Conservation (phyloP, 805 yeast genomes). For the Ogataea dorogensis region DNA sequence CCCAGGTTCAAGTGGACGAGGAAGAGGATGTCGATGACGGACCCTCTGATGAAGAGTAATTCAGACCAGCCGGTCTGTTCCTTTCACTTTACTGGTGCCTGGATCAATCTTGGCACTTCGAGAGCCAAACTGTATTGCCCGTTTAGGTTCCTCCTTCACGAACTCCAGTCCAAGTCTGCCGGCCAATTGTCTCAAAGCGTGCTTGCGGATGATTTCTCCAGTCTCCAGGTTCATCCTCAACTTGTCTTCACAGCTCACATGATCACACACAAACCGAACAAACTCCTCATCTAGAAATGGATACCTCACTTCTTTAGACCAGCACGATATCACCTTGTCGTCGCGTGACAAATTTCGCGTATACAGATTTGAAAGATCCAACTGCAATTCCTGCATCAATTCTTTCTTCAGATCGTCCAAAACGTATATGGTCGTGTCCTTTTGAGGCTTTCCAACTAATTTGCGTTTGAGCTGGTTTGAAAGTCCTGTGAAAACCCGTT, state of each 20-base stretch:
- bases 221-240: conserved; percentile 36
- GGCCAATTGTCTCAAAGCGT: conserved; percentile 64
- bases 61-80: conserved; percentile 54
- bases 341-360: conserved; percentile 85
- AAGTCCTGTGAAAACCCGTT: conserved; percentile 42
- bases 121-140: conserved; percentile 97
- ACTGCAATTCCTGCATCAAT: conserved; percentile 57
- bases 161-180: conserved; percentile 35
- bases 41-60: conserved; percentile 25
- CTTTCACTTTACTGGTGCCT: conserved; percentile 73
- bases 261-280: conserved; percentile 45
- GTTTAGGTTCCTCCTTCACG: conserved; percentile 73
- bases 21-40: conserved; percentile 39
- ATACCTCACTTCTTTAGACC: conserved; percentile 90
- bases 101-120: conserved; percentile 90
- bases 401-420: conserved; percentile 32
- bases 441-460: conserved; percentile 22
- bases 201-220: conserved; percentile 45
- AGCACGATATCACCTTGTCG: conserved; percentile 78
- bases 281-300: conserved; percentile 75
- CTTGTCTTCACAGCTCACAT: conserved; percentile 50
- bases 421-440: conserved; percentile 18
- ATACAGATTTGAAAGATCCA: conserved; percentile 73
- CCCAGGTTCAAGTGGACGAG: conserved; percentile 38
- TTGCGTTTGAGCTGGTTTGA: conserved; percentile 25